phyloP scores from a whole-genome alignment of 2,329 filamentous ascomycete genomes.

The Arthrobotrys sphaeroides region DNA sequence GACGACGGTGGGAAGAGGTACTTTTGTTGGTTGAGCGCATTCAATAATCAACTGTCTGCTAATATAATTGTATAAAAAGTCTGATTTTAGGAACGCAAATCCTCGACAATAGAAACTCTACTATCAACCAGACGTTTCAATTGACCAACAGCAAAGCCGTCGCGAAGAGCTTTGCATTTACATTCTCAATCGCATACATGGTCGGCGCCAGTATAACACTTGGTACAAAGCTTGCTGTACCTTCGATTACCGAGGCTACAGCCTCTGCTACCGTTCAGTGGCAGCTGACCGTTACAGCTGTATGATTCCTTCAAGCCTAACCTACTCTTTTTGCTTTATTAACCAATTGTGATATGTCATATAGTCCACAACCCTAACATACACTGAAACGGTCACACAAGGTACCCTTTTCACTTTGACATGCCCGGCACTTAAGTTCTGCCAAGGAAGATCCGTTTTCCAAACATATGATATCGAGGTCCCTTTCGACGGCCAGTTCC shows the following conservation, averaged over 20 bases:
- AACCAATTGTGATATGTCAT: not conserved
- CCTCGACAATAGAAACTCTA: slow-evolving; percentile 43
- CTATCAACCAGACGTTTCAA: slow-evolving; percentile 41
- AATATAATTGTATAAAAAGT: slow-evolving; percentile 24
- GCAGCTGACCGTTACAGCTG: slow-evolving; percentile 30
- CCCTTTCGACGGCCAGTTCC: slow-evolving; percentile 26
- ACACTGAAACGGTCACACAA: slow-evolving; percentile 33
- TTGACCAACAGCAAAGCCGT: slow-evolving; percentile 34
- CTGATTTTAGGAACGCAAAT: slow-evolving; percentile 43
- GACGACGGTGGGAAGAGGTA: slow-evolving; percentile 38
- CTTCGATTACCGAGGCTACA: slow-evolving; percentile 14
- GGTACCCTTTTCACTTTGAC: slow-evolving; percentile 28
- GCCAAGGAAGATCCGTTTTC: slow-evolving; percentile 40
- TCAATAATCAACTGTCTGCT: not conserved
- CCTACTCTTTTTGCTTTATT: not conserved
- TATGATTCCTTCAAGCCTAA: not conserved
- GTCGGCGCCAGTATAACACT: slow-evolving; percentile 24
- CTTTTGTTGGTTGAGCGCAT: not conserved
- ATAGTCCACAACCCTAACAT: slow-evolving; percentile 36
- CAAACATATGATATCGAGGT: slow-evolving; percentile 48
- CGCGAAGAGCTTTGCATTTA: slow-evolving; percentile 35
- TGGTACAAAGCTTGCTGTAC: slow-evolving; percentile 14
- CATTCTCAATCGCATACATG: slow-evolving; percentile 19
- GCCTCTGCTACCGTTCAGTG: slow-evolving; percentile 18
- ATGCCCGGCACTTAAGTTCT: slow-evolving; percentile 37